Percentiles rank a stretch among this genome's conserved stretches.
These are phyloP conservation scores for Plasmodium vivax DNA, from an alignment of 169 alveolate species.

Conservation along the genomic window DNA sequence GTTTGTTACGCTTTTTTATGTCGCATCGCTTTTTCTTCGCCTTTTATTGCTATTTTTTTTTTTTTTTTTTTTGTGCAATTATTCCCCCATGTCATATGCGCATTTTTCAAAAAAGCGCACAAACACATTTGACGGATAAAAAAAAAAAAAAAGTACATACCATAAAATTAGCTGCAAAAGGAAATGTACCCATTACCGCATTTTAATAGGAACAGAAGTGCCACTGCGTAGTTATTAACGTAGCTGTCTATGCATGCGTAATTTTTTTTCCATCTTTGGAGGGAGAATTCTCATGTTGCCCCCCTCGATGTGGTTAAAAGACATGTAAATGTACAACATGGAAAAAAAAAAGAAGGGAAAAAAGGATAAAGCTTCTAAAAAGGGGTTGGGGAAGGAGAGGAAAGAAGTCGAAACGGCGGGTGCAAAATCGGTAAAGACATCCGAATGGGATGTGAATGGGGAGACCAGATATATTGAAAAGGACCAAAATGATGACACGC, in stretches of 20 bases:
- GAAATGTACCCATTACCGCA: background rate
- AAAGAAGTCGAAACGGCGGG: background rate
- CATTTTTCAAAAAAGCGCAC: background rate
- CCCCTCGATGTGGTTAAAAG: background rate
- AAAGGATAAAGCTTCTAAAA: constrained; percentile 2
- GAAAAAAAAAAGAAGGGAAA: constrained; percentile 13
- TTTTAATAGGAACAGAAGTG: background rate
- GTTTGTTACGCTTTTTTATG: background rate
- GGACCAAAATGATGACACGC: background rate
- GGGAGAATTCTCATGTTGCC: background rate
- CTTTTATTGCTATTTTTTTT: background rate
- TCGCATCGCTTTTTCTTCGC: background rate
- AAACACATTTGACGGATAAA: background rate
- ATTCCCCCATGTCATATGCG: background rate
- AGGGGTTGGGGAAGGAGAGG: background rate
- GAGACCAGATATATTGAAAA: background rate
- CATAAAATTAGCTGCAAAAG: constrained; percentile 3
- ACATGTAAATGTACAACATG: background rate
- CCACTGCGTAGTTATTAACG: background rate
- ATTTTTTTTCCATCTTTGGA: background rate
- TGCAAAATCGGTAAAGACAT: background rate
- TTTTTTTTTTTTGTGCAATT: constrained; percentile 1
- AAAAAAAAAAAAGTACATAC: background rate
- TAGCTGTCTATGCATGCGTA: background rate
- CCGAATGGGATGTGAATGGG: background rate